A percentile compares a stretch with the other conserved stretches of the same genome.
Evolutionary conservation across 805 yeast species (phyloP).

Genomic region (Brettanomyces custersianus): DNA sequence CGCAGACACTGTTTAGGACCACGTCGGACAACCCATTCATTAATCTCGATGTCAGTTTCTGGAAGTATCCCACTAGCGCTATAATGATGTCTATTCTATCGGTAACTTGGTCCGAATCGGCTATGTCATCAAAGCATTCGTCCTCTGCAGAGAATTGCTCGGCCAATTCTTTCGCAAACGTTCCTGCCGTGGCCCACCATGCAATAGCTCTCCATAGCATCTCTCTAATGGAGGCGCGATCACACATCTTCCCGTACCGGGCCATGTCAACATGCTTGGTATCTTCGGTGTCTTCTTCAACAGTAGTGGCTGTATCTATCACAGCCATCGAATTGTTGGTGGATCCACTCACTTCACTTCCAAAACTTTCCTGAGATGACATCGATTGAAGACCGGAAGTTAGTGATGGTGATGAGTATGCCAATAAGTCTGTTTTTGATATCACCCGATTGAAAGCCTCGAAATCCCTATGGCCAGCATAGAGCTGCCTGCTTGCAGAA

Average conservation of each 20-base stretch:
- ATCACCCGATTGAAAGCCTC: too few species aligned
- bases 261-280: not conserved
- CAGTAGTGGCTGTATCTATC: conserved; percentile 1
- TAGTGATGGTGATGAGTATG: not conserved
- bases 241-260: conserved; percentile 22
- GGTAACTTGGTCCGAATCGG: conserved; percentile 7
- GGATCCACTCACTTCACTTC: too few species aligned
- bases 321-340: too few species aligned
- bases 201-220: conserved; percentile 60
- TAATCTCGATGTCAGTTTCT: conserved; percentile 35
- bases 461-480: conserved; percentile 30
- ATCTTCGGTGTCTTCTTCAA: not conserved
- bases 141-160: conserved; percentile 31
- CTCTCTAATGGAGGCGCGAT: conserved; percentile 46
- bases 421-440: too few species aligned
- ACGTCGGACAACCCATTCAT: conserved; percentile 31
- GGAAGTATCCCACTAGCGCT: conserved; percentile 42
- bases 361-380: too few species aligned
- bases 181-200: conserved; percentile 89
- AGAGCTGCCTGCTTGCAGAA: conserved; percentile 6
- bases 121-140: conserved; percentile 14
- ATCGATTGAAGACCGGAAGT: conserved; percentile 1
- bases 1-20: conserved; percentile 24
- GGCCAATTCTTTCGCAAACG: conserved; percentile 32
- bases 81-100: conserved; percentile 20